Percentiles rank a stretch among this genome's conserved stretches.
These are phyloP conservation scores for Suillus subaureus DNA, from an alignment of 768 basidiomycete genomes.

Conservation along the genomic window DNA sequence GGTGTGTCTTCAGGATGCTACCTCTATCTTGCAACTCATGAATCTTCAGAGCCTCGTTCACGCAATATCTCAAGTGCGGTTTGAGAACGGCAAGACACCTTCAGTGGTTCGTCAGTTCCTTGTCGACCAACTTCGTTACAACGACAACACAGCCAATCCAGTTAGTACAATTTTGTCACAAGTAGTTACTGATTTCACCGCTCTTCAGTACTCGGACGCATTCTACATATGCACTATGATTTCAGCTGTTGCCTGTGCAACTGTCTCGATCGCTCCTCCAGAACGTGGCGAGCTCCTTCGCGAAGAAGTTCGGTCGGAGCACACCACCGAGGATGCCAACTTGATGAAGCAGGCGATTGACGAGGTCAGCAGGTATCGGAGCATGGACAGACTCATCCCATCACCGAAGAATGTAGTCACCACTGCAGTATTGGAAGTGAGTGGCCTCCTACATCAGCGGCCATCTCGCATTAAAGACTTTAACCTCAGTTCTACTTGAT, in stretches of 20 bases:
- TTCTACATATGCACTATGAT: slow-evolving; percentile 89
- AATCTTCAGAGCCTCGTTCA: slow-evolving; percentile 66
- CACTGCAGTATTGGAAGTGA: slow-evolving; percentile 85
- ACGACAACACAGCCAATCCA: slow-evolving; percentile 90
- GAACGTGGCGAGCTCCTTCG: slow-evolving; percentile 79
- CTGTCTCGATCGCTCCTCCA: slow-evolving; percentile 74
- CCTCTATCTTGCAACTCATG: slow-evolving; percentile 11
- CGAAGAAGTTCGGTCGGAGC: slow-evolving; percentile 65
- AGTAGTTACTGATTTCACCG: slow-evolving; percentile 9
- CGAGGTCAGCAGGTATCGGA: slow-evolving; percentile 90
- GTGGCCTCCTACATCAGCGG: slow-evolving; percentile 23
- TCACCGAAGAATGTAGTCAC: slow-evolving; percentile 95
- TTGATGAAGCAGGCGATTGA: slow-evolving; percentile 74
- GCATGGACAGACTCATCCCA: slow-evolving; percentile 93
- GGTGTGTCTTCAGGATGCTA: slow-evolving; percentile 42
- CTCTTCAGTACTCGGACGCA: slow-evolving; percentile 80
- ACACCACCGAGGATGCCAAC: slow-evolving; percentile 67
- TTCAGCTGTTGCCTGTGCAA: slow-evolving; percentile 76
- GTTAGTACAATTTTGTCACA: slow-evolving; percentile 47
- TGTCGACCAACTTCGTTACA: slow-evolving; percentile 91
- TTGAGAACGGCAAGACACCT: slow-evolving; percentile 85
- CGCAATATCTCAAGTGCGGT: slow-evolving; percentile 84
- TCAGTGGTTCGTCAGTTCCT: slow-evolving; percentile 85
- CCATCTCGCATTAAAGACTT: slow-evolving; percentile 12
- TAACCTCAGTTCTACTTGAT: slow-evolving; percentile 72